These are phyloP conservation scores for Marchantia polymorpha DNA, from an alignment of 225 moss, liverwort and hornwort species.

Conservation along the genomic window DNA sequence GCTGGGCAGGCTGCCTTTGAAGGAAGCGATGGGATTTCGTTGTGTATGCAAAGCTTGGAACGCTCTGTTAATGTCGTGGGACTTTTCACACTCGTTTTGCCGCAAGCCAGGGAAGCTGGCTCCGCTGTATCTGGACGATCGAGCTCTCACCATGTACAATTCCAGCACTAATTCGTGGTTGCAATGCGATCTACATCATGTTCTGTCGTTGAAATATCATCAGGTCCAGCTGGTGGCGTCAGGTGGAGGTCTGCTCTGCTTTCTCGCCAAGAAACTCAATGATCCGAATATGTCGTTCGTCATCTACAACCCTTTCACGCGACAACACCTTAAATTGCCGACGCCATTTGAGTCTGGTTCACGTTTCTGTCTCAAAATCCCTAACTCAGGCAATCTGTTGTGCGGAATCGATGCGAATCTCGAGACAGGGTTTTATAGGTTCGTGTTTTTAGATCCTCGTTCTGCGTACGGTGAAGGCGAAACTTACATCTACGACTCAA, in stretches of 20 bases:
- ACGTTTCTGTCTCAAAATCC: background rate
- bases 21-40: slow-evolving; percentile 6
- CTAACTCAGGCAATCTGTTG: background rate
- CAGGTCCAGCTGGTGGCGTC: too few relatives aligned
- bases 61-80: background rate
- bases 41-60: slow-evolving; percentile 2
- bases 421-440: background rate
- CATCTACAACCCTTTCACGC: slow-evolving; percentile 2
- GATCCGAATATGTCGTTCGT: background rate
- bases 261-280: background rate
- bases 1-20: background rate
- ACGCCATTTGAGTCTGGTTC: background rate
- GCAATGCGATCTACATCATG: background rate
- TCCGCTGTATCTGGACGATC: slow-evolving; percentile 2
- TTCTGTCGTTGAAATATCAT: background rate
- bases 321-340: background rate
- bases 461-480: too few relatives aligned
- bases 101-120: slow-evolving; percentile 9
- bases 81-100: background rate
- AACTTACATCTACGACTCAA: background rate
- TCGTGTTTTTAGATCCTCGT: background rate
- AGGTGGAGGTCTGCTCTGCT: too few relatives aligned
- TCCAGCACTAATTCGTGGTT: background rate
- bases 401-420: background rate
- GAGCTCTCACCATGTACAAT: background rate